phyloP scores from a whole-genome alignment of 2,329 filamentous ascomycete genomes.

The Chalara sp. region DNA sequence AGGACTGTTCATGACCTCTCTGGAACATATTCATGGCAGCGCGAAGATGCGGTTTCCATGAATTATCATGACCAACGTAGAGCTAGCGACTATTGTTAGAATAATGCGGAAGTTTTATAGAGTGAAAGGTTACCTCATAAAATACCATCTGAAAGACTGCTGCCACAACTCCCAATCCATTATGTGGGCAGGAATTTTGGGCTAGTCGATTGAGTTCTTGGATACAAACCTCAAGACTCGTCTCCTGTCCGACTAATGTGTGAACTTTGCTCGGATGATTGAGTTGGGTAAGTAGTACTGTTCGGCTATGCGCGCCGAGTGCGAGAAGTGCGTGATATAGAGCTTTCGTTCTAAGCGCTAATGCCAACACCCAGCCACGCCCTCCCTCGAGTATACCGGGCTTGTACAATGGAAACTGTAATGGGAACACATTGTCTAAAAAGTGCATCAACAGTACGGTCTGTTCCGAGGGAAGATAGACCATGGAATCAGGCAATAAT shows the following conservation, averaged over 20 bases:
- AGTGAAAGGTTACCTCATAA: conserved; percentile 35
- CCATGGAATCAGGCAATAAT: conserved; percentile 1
- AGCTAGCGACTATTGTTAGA: conserved; percentile 35
- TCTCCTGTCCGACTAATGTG: conserved; percentile 18
- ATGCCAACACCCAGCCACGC: conserved; percentile 52
- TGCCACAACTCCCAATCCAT: conserved; percentile 35
- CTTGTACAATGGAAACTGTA: conserved; percentile 57
- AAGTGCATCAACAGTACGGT: conserved; percentile 47
- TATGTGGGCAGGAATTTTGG: conserved; percentile 9
- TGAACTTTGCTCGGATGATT: conserved; percentile 5
- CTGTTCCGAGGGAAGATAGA: conserved; percentile 9
- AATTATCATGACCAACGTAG: conserved; percentile 32
- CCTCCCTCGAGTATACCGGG: conserved; percentile 48
- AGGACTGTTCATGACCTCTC: conserved; percentile 3
- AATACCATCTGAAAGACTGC: conserved; percentile 46
- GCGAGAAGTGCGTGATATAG: conserved; percentile 51
- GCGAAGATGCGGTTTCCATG: conserved; percentile 20
- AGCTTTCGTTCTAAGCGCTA: conserved; percentile 49
- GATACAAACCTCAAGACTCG: conserved; percentile 24
- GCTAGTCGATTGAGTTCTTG: conserved; percentile 19
- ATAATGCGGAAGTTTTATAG: conserved; percentile 31
- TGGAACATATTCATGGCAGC: conserved; percentile 16
- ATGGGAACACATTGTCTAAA: conserved; percentile 55
- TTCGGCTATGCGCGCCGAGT: conserved; percentile 42
- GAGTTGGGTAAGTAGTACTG: conserved; percentile 23